Evolutionary conservation across 768 basidiomycete species (phyloP).

Genomic region (Coprinopsis cinerea): DNA sequence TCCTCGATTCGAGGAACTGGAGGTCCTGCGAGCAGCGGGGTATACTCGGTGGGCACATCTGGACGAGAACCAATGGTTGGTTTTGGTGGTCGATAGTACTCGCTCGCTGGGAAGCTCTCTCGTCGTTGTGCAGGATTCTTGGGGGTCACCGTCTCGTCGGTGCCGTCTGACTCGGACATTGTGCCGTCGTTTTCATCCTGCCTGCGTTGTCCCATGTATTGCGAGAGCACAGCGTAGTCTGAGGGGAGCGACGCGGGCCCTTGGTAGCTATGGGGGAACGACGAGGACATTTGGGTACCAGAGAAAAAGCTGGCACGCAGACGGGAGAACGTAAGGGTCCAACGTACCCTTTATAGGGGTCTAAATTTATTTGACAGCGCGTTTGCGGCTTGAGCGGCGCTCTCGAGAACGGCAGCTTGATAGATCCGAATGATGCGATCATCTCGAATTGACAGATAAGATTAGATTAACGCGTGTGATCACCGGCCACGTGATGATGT

Average conservation of each 20-base stretch:
- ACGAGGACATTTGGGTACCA: constrained; percentile 33
- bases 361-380: too few species aligned
- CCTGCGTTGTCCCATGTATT: constrained; percentile 32
- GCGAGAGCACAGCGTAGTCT: constrained; percentile 59
- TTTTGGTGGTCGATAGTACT: constrained; percentile 31
- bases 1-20: constrained; percentile 56
- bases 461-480: background rate
- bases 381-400: too few species aligned
- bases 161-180: constrained; percentile 17
- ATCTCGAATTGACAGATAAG: background rate
- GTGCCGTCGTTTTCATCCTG: constrained; percentile 11
- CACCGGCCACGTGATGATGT: background rate
- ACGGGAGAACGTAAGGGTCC: too few species aligned
- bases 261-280: constrained; percentile 51
- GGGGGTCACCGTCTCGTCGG: constrained; percentile 7
- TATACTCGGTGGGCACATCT: constrained; percentile 37
- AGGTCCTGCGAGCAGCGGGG: constrained; percentile 49
- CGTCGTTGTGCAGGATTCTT: constrained; percentile 13
- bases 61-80: constrained; percentile 27
- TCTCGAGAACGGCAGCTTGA: background rate
- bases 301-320: constrained; percentile 6
- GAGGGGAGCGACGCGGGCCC: constrained; percentile 56
- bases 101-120: constrained; percentile 21
- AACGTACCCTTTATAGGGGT: too few species aligned
- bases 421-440: background rate